These are phyloP conservation scores for Podospora appendiculata DNA, from an alignment of 495 filamentous ascomycete species.

Conservation along the genomic window DNA sequence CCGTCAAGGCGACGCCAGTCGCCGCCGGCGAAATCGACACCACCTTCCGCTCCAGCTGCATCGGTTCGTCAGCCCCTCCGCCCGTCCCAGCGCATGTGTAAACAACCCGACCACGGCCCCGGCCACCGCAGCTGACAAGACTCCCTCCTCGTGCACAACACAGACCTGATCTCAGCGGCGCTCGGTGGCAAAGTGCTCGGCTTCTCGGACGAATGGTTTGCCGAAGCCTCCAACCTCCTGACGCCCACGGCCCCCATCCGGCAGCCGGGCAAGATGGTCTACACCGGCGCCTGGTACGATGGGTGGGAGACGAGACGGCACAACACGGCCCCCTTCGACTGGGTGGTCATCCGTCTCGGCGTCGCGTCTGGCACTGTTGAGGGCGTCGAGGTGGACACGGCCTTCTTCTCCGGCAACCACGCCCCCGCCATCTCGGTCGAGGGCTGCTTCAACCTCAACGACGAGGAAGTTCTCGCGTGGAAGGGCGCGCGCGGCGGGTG, in stretches of 20 bases:
- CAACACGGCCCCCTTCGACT: slow-evolving; percentile 73
- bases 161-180: slow-evolving; percentile 68
- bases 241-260: slow-evolving; percentile 68
- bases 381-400: slow-evolving; percentile 81
- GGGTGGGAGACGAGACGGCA: slow-evolving; percentile 92
- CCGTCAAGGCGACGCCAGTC: slow-evolving; percentile 39
- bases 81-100: too few relatives aligned
- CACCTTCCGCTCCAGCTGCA: slow-evolving; percentile 61
- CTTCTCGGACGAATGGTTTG: slow-evolving; percentile 86
- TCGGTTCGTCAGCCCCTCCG: slow-evolving; percentile 43
- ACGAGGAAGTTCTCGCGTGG: slow-evolving; percentile 52
- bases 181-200: slow-evolving; percentile 68
- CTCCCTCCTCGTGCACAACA: neutral
- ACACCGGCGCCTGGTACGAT: slow-evolving; percentile 88
- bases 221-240: slow-evolving; percentile 69
- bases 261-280: slow-evolving; percentile 74
- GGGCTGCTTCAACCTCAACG: slow-evolving; percentile 57
- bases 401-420: slow-evolving; percentile 82
- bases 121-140: neutral
- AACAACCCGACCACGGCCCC: neutral
- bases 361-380: slow-evolving; percentile 67
- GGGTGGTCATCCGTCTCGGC: slow-evolving; percentile 74
- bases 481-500: slow-evolving; percentile 52
- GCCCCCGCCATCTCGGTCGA: slow-evolving; percentile 78
- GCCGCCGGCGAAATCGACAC: slow-evolving; percentile 56